A percentile compares a stretch with the other conserved stretches of the same genome.
phyloP scores from a whole-genome alignment of 1,284 basidiomycete genomes.

The Rhodotorula sp. region DNA sequence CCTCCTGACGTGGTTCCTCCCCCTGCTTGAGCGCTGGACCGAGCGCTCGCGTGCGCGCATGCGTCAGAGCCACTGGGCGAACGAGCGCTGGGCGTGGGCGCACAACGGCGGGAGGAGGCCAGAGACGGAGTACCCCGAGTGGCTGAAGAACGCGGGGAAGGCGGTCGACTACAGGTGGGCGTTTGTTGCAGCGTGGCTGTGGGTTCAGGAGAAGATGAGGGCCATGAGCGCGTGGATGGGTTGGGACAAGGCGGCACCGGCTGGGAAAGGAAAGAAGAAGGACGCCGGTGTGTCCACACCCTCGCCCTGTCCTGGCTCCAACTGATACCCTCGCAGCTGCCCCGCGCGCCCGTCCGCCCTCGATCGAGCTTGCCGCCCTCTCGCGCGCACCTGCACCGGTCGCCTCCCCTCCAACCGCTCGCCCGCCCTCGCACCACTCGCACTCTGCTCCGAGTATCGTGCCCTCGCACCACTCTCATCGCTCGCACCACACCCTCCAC shows the following conservation, averaged over 20 bases:
- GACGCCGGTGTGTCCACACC: too few species aligned
- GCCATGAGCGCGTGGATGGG: neutral
- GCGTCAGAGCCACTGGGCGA: neutral
- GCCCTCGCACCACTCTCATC: neutral
- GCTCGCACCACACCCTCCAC: neutral
- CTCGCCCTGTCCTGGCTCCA: too few species aligned
- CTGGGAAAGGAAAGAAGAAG: neutral
- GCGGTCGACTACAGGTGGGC: constrained; percentile 3
- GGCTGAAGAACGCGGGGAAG: neutral
- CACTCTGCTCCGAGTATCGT: neutral
- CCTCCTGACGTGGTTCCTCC: neutral
- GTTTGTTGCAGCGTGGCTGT: neutral
- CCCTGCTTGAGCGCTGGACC: neutral
- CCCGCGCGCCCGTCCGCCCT: neutral
- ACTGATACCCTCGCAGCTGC: neutral
- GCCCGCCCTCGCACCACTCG: neutral
- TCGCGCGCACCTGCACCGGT: too few species aligned
- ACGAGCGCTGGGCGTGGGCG: constrained; percentile 2
- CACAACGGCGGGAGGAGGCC: constrained; percentile 1
- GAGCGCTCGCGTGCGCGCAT: neutral
- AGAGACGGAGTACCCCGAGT: neutral
- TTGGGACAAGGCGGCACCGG: neutral
- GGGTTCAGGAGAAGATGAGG: neutral
- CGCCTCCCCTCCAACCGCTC: neutral
- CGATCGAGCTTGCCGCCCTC: neutral